Percentiles rank a stretch among this genome's conserved stretches.
Conservation (phyloP, 129 eudicot genomes). For the Flaveria linearis region DNA sequence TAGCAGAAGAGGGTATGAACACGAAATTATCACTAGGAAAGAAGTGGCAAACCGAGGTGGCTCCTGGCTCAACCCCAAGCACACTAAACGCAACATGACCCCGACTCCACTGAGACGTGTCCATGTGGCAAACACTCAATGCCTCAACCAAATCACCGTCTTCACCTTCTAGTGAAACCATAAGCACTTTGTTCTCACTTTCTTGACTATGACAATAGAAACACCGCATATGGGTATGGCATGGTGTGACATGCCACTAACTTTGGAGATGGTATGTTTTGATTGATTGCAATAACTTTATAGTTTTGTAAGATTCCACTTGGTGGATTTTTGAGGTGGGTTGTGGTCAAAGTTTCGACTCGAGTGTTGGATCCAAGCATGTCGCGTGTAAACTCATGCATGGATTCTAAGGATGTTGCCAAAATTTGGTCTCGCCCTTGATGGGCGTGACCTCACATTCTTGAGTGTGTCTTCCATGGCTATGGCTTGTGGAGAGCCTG, state of each 20-base stretch:
- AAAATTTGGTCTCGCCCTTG: slow-evolving; percentile 62
- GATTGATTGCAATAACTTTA: slow-evolving; percentile 41
- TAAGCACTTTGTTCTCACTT: slow-evolving; percentile 56
- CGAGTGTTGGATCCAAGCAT: slow-evolving; percentile 46
- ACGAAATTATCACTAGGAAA: slow-evolving; percentile 75
- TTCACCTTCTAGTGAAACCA: slow-evolving; percentile 60
- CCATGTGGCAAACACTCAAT: slow-evolving; percentile 75
- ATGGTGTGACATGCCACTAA: slow-evolving; percentile 76
- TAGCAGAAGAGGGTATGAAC: slow-evolving; percentile 37
- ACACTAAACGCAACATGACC: slow-evolving; percentile 57
- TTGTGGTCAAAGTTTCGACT: slow-evolving; percentile 49
- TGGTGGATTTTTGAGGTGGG: slow-evolving; percentile 42
- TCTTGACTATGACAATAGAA: slow-evolving; percentile 71
- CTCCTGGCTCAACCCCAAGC: slow-evolving; percentile 72
- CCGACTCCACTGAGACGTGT: slow-evolving; percentile 71
- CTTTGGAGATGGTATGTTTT: slow-evolving; percentile 53
- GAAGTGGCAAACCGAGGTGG: slow-evolving; percentile 78
- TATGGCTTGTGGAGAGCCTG: slow-evolving; percentile 65
- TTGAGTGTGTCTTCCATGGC: slow-evolving; percentile 73
- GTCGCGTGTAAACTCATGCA: slow-evolving; percentile 50
- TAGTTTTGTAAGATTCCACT: slow-evolving; percentile 52
- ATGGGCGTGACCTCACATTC: slow-evolving; percentile 62
- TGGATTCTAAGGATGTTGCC: slow-evolving; percentile 70
- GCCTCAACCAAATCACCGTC: slow-evolving; percentile 66
- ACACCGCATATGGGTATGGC: slow-evolving; percentile 82